Conservation (phyloP, 2,329 filamentous ascomycete species). For the Pseudogymnoascus sp. region DNA sequence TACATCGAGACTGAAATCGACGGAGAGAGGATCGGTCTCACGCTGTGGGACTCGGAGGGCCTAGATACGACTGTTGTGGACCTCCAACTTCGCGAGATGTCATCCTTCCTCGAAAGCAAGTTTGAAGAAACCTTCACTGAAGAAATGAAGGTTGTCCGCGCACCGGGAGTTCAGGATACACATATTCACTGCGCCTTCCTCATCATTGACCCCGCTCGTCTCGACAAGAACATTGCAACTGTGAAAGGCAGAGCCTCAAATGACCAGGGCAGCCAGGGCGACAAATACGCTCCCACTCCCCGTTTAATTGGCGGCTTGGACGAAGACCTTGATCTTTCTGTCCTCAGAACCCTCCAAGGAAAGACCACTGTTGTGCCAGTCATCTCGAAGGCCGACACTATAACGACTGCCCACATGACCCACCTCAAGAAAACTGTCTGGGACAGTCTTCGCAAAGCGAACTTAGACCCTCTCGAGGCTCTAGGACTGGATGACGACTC, state of each 20-base stretch:
- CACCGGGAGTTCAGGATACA: conserved; percentile 87
- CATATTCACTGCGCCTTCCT: conserved; percentile 96
- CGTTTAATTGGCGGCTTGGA: conserved; percentile 66
- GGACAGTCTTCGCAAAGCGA: conserved; percentile 77
- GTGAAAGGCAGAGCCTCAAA: conserved; percentile 51
- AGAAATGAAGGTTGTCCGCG: conserved; percentile 94
- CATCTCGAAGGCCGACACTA: conserved; percentile 93
- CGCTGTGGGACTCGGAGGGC: conserved; percentile 93
- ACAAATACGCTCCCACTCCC: conserved; percentile 39
- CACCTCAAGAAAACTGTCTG: conserved; percentile 87
- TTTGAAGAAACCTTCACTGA: conserved; percentile 97
- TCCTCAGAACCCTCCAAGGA: conserved; percentile 78
- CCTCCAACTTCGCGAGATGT: conserved; percentile 86
- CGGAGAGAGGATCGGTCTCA: conserved; percentile 82
- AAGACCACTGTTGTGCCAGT: conserved; percentile 95
- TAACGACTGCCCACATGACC: conserved; percentile 91
- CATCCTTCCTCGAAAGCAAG: conserved; percentile 89
- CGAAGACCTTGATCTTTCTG: conserved; percentile 83
- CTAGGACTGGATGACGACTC: conserved; percentile 74
- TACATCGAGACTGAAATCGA: conserved; percentile 95
- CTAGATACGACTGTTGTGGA: conserved; percentile 93
- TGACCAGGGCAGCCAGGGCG: conserved; percentile 42
- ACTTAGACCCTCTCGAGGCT: conserved; percentile 81
- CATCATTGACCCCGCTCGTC: conserved; percentile 76
- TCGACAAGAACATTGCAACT: conserved; percentile 74